Evolutionary conservation across 208 protist genomes (phyloP), one percentile per base, ranked within the genome.

Genomic region (Sergeia podlipaevii): DNA sequence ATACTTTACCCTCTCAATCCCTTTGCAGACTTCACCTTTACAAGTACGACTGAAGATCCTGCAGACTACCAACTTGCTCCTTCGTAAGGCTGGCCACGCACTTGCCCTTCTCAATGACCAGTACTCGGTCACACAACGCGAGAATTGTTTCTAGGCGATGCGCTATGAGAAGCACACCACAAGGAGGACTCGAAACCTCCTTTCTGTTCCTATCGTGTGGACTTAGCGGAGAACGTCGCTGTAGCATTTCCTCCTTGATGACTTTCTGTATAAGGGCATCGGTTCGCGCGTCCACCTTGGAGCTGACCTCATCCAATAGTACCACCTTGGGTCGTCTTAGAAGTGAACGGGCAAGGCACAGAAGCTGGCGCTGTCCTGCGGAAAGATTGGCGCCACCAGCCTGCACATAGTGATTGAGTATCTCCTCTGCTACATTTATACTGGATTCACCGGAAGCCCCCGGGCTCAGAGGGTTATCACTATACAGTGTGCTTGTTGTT

Each of bases 221-320:
- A 28, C 45, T 13, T 5, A 2, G 53, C 30, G 7, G 41, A 10
- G 34, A 15, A 38, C 11, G 11, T 15, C 77, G 68, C 39, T 60
- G 32, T 27, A 85, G 52, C 52, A 85, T 78, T 41, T 85, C 65
- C 51, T 80, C 70, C 32, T 68, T 65, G 51, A 99, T 87, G 24
- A 93, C 90, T 20, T 83, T 23, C 60, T 98, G 97, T 41, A 99
- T 96, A 4, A 96, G 56, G 21, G 53, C 42, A 42, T 98, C 95
- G 0, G 93, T 89, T 37, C 67, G 71, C 13, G 65, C 49, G 60
- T 97, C 93, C 24, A 94, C 80, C 10, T 59, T 47, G 4, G 91
- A 84, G 44, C 95, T 98, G 7, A 97, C 87, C 67, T 99, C 97
- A 67, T 99, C 98, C 29, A 99, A 68, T 18, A 99, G 76, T 10